Evolutionary conservation across 176 grass and related monocot species (phyloP), one percentile per base, ranked within the genome.

Genomic region (Triticum urartu): DNA sequence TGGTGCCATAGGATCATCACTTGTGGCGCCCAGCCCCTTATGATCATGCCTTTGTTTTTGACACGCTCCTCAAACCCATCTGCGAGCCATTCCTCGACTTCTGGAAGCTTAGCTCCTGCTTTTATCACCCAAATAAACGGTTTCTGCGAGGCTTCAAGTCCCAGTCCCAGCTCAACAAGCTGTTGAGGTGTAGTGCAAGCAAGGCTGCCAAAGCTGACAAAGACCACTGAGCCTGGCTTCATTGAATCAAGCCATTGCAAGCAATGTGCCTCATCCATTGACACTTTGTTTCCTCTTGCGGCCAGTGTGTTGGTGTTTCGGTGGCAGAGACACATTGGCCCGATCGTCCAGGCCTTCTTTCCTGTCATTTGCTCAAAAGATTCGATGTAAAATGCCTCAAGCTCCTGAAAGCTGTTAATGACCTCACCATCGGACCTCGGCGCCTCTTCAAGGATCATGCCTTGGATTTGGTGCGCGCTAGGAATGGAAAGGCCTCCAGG

Each of bases 161-260:
- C 92, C 52, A 88, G 68, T 22, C 90, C 90, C 8, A 97, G 89
- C 83, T 97, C 95, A 56, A 87, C 36, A 25, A 97, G 81, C 71
- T 97, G 95, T 30, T 56, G 7, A 56, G 90, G 68, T 63, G 77
- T 28, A 4, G 85, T 89, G 32, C 75, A 47, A 22, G 79, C 59
- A 3, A 97, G 75, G 82, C 92, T 97, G 17, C 92, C 95, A 34
- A 91, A 94, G 79, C 92, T 97, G 21, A 91, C 95, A 34, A 91
- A 94, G 77, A 91, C 82, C 11, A 94, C 92, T 1, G 92, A 94
- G 11, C 68, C 70, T 32, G 85, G 75, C 69, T 86, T 75, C 85
- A 52, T 91, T 0, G 79, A 59, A 84, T 90, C 87, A 30, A 97
- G 85, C 91, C 90, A 97, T 14, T 25, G 54, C 76, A 91, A 42